Evolutionary conservation across 1,139 yeast genomes (phyloP).

Genomic region (Magnusiomyces suaveolens): DNA sequence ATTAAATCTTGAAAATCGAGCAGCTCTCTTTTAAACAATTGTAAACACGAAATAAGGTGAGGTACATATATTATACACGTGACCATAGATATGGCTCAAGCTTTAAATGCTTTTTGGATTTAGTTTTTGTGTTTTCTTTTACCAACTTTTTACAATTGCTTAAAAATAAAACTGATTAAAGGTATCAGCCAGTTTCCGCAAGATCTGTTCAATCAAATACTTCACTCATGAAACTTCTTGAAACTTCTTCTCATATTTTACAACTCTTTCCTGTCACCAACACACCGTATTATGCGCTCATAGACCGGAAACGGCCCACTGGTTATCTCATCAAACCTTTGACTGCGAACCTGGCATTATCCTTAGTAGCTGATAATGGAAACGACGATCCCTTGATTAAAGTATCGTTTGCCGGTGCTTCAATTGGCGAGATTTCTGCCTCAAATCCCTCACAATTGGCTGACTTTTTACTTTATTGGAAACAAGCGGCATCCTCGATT

Average conservation of each 20-base stretch:
- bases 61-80: no score
- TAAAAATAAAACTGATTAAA: no score
- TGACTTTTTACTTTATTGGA: conserved; percentile 10
- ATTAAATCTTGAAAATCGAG: no score
- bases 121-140: no score
- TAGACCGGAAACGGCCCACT: conserved; percentile 7
- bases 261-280: conserved; percentile 10
- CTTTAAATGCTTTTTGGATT: no score
- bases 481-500: neutral
- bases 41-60: no score
- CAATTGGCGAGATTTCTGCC: conserved; percentile 10
- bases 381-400: conserved; percentile 4
- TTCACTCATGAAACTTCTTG: conserved; percentile 1
- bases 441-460: conserved; percentile 13
- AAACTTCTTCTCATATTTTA: conserved; percentile 12
- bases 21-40: no score
- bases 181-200: no score
- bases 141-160: no score
- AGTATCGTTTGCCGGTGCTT: conserved; percentile 1
- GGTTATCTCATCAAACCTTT: conserved; percentile 7
- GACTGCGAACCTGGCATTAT: conserved; percentile 1
- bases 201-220: no score
- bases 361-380: neutral
- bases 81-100: no score
- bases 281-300: conserved; percentile 11